Conservation (phyloP, 768 basidiomycete genomes). For the Trametes elegans region DNA sequence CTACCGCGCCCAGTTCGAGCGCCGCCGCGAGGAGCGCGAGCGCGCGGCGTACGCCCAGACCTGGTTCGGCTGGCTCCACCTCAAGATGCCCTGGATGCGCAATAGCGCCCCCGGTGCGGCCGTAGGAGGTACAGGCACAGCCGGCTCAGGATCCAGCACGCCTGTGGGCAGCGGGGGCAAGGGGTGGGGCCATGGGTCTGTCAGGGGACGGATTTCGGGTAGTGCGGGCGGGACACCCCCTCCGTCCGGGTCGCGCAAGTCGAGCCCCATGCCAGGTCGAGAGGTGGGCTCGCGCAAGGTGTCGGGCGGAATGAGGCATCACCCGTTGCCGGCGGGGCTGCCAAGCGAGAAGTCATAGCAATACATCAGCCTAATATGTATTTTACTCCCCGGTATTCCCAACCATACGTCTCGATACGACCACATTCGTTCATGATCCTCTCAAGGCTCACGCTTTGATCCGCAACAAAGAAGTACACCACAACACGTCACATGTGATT, state of each 20-base stretch:
- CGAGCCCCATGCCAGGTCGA: constrained; percentile 1
- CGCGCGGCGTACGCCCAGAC: constrained; percentile 34
- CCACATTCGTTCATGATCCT: no score
- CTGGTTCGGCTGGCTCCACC: constrained; percentile 31
- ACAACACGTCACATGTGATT: no score
- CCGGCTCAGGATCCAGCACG: not conserved
- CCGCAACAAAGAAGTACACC: no score
- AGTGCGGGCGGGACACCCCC: not conserved
- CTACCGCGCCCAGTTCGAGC: constrained; percentile 85
- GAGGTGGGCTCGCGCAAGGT: not conserved
- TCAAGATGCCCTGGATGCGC: constrained; percentile 28
- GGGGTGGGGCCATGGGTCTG: not conserved
- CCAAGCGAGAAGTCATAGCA: not conserved
- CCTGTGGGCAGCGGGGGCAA: not conserved
- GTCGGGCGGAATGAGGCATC: not conserved
- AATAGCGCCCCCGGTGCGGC: not conserved
- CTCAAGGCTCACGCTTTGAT: no score
- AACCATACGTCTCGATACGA: no score
- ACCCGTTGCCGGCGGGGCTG: not conserved
- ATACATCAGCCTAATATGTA: no score
- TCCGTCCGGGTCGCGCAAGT: constrained; percentile 1
- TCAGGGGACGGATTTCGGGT: not conserved
- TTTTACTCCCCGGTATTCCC: no score
- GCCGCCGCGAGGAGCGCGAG: constrained; percentile 64
- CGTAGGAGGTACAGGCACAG: no score